Conservation (phyloP, 306 rosid genomes). For the Dryas octopetala region DNA sequence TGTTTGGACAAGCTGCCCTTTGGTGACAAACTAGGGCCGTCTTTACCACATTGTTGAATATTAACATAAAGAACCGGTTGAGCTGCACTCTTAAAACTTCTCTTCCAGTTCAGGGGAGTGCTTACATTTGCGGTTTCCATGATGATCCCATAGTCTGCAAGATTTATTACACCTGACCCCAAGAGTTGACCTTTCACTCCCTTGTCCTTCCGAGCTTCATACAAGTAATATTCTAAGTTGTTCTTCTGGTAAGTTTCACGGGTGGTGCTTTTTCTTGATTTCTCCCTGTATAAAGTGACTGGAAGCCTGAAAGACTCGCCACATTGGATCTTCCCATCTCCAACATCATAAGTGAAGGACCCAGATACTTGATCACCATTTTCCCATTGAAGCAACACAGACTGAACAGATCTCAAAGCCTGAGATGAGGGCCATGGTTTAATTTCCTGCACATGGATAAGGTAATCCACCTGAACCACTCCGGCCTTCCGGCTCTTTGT, state of each 20-base stretch:
- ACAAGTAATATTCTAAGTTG: constrained; percentile 59
- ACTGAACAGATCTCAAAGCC: constrained; percentile 48
- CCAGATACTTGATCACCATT: constrained; percentile 61
- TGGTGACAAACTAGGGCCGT: constrained; percentile 59
- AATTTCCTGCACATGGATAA: constrained; percentile 62
- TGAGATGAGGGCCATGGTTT: constrained; percentile 78
- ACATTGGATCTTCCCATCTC: constrained; percentile 46
- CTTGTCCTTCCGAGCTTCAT: constrained; percentile 52
- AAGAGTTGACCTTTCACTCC: constrained; percentile 54
- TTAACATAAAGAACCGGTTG: constrained; percentile 57
- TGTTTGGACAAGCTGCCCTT: constrained; percentile 51
- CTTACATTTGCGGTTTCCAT: constrained; percentile 43
- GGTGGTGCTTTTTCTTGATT: constrained; percentile 48
- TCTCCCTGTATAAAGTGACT: constrained; percentile 43
- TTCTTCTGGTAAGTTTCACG: constrained; percentile 61
- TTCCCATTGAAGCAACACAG: constrained; percentile 70
- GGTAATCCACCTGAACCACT: constrained; percentile 51
- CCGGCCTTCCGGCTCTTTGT: constrained; percentile 56
- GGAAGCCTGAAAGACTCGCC: constrained; percentile 59
- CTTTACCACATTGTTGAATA: constrained; percentile 58
- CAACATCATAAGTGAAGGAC: constrained; percentile 34
- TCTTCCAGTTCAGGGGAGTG: constrained; percentile 59
- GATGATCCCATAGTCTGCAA: constrained; percentile 65
- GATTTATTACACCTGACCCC: constrained; percentile 60
- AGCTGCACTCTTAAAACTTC: constrained; percentile 45